Conservation (phyloP, 495 filamentous ascomycete genomes). For the Cercophora newfieldiana region DNA sequence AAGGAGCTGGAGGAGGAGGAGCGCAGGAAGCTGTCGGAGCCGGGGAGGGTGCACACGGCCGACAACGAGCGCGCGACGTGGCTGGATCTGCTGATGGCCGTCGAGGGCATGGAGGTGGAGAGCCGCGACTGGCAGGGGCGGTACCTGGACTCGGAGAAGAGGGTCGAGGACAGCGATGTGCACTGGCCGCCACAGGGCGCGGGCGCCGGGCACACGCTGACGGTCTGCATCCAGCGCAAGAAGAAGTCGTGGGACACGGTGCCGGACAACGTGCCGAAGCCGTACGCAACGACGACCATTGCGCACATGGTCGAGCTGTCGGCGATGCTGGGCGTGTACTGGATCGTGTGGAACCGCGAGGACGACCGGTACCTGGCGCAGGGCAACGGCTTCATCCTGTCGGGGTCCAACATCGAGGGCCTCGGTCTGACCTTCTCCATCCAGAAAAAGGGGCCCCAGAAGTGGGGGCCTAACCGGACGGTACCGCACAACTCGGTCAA, state of each 20-base stretch:
- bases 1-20: conserved; percentile 14
- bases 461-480: conserved; percentile 38
- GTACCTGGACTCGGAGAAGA: not conserved
- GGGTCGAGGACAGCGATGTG: not conserved
- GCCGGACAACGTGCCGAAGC: conserved; percentile 42
- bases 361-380: conserved; percentile 42
- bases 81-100: conserved; percentile 30
- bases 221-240: conserved; percentile 41
- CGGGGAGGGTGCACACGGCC: conserved; percentile 31
- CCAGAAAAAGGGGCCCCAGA: conserved; percentile 35
- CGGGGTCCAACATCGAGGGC: conserved; percentile 35
- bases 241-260: conserved; percentile 46
- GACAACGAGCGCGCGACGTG: conserved; percentile 46
- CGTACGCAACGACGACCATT: conserved; percentile 45
- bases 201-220: conserved; percentile 22
- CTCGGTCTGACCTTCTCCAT: conserved; percentile 45
- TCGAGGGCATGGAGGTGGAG: conserved; percentile 42
- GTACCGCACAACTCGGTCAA: conserved; percentile 42
- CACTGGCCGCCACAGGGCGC: conserved; percentile 1
- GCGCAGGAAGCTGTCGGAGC: not conserved
- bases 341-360: conserved; percentile 41
- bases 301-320: conserved; percentile 44
- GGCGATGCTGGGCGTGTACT: conserved; percentile 44
- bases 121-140: conserved; percentile 36
- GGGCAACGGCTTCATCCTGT: conserved; percentile 46